Percentiles rank a stretch among this genome's conserved stretches.
Evolutionary conservation across 257 asterid species (phyloP).

Genomic region (Plantago elongata): DNA sequence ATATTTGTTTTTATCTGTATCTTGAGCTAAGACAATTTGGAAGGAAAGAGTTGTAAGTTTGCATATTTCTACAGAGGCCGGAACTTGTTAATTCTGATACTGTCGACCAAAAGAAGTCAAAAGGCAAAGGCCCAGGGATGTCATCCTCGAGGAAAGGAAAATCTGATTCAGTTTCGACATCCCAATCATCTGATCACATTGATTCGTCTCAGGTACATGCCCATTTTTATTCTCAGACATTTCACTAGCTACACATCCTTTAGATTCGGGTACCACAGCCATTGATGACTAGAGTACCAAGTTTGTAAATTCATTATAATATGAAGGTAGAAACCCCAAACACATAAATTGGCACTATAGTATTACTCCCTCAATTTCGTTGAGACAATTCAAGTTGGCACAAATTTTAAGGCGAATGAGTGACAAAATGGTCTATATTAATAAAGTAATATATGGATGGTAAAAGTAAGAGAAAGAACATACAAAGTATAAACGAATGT

Average conservation of each 20-base stretch:
- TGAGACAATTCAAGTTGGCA: too few relatives aligned
- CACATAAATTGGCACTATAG: too few relatives aligned
- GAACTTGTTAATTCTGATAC: constrained; percentile 18
- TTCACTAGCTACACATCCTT: neutral
- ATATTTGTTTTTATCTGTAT: neutral
- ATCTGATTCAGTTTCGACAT: constrained; percentile 17
- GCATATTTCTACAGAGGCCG: constrained; percentile 11
- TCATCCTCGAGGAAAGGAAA: constrained; percentile 27
- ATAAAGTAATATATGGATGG: too few relatives aligned
- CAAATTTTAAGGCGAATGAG: too few relatives aligned
- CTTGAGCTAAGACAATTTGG: neutral
- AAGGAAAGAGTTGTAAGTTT: neutral
- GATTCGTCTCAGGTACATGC: constrained; percentile 30
- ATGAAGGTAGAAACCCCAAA: too few relatives aligned
- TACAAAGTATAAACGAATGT: too few relatives aligned
- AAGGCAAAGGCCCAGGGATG: constrained; percentile 15
- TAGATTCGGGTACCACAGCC: too few relatives aligned
- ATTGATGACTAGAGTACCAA: too few relatives aligned
- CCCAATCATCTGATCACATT: constrained; percentile 23
- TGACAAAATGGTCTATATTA: too few relatives aligned
- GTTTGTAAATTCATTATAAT: too few relatives aligned
- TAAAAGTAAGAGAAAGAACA: too few relatives aligned
- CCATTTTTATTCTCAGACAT: neutral
- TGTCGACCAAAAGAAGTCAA: constrained; percentile 22
- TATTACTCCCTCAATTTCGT: too few relatives aligned